These are phyloP conservation scores for Eucalyptus microcorys DNA, from an alignment of 345 rosid species.

Conservation along the genomic window DNA sequence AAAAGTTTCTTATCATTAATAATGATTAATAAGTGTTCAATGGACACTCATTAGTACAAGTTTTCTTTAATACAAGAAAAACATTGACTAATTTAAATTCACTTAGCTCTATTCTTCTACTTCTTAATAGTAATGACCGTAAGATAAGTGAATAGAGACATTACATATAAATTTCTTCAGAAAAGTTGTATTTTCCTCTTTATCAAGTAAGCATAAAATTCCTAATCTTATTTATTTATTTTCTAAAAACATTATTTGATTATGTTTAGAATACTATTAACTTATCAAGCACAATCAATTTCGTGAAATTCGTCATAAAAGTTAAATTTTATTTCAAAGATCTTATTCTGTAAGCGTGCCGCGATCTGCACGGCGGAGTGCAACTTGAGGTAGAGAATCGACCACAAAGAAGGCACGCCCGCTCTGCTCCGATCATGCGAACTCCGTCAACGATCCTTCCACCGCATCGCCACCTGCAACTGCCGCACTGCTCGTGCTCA, in stretches of 20 bases:
- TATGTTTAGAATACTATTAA: background rate
- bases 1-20: background rate
- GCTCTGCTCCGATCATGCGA: background rate
- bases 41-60: background rate
- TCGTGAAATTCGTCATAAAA: background rate
- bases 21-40: background rate
- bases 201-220: background rate
- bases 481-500: background rate
- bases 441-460: background rate
- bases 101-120: background rate
- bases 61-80: background rate
- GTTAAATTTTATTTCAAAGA: background rate
- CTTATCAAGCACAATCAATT: background rate
- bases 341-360: background rate
- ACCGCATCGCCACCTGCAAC: background rate
- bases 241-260: background rate
- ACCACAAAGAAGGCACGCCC: background rate
- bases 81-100: background rate
- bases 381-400: background rate
- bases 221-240: background rate
- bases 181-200: background rate
- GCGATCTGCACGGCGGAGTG: background rate
- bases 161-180: background rate
- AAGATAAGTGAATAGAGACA: background rate
- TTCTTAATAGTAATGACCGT: background rate